Base-by-base conservation (phyloP, 1,284 basidiomycete species). In the Sanghuangporus baumii region DNA sequence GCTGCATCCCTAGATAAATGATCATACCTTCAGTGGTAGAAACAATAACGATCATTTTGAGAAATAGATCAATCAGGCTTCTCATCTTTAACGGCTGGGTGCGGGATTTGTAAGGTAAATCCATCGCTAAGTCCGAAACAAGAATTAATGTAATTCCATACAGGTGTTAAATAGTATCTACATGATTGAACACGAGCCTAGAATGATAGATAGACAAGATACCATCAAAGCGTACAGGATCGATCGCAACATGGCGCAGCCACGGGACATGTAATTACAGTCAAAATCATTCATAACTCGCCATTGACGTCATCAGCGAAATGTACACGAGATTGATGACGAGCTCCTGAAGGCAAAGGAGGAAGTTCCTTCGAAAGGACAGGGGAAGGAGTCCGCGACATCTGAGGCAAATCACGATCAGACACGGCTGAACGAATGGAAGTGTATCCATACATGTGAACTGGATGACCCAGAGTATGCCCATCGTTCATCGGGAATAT, bases 1-100 rank as follows among this genome's bases (percentile, higher is more conserved):
- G 71, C 71, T 51, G 81, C 69, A 20, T 23, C 62, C 8, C 48
- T 64, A 6, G 55, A 62, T 4, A 57, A 38, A 61, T 16, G 38
- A 60, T 36, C 23, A 31, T 31, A 31, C 26, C 26, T 31, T 16
- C 37, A 34, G 16, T 36, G 14, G 43, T n/a, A 41, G n/a, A 12
- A 12, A 41, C 40, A n/a, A 5, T 41, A 41, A 41, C 40, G 3
- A n/a, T 12, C 40, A 12, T 38, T 18, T 38, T 55, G n/a, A 23
- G 9, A 16, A 40, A 38, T 20, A 55, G 38, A 34, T 37, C 23
- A 55, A 55, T 36, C 37, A 55, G 26, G 26, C 26, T 31, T 31
- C 26, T 31, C 26, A 31, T 31, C 26, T 3, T 31, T 31, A 31
- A 4, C 26, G 26, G 26, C 3, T 31, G 26, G 26, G 26, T 31